phyloP scores from a whole-genome alignment of 768 basidiomycete species.

The Lanmaoa pseudosensibilis region DNA sequence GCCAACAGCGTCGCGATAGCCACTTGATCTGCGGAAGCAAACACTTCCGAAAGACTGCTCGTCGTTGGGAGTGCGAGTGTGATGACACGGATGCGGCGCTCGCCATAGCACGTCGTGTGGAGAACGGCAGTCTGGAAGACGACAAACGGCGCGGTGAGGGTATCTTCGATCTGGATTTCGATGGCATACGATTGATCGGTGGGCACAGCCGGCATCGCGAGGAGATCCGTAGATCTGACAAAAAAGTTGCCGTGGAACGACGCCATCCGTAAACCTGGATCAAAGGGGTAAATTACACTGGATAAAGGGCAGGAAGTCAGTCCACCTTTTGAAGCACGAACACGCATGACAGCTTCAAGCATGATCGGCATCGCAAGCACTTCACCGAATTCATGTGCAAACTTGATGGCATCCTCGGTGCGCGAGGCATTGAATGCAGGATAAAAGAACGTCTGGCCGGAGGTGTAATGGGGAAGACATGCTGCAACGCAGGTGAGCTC shows the following conservation, averaged over 20 bases:
- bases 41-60: constrained; percentile 83
- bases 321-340: constrained; percentile 91
- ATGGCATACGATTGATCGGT: constrained; percentile 95
- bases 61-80: constrained; percentile 88
- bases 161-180: constrained; percentile 94
- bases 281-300: not conserved
- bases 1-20: constrained; percentile 82
- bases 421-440: constrained; percentile 95
- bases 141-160: constrained; percentile 85
- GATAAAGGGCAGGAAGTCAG: not conserved
- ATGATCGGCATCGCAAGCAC: constrained; percentile 93
- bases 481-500: constrained; percentile 44
- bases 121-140: constrained; percentile 94
- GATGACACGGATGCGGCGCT: constrained; percentile 88
- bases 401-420: constrained; percentile 96
- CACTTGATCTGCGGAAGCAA: constrained; percentile 86
- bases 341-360: constrained; percentile 96
- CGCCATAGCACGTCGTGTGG: constrained; percentile 92
- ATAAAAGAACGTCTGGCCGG: constrained; percentile 97
- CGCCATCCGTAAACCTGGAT: constrained; percentile 83
- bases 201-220: constrained; percentile 96
- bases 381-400: constrained; percentile 95
- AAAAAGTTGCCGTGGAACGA: constrained; percentile 99
- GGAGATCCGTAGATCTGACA: constrained; percentile 92
- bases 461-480: constrained; percentile 93